Percentiles rank a stretch among this genome's conserved stretches.
These are phyloP conservation scores for Annona cherimola DNA, from an alignment of 164 flowering plant genomes.

Conservation along the genomic window DNA sequence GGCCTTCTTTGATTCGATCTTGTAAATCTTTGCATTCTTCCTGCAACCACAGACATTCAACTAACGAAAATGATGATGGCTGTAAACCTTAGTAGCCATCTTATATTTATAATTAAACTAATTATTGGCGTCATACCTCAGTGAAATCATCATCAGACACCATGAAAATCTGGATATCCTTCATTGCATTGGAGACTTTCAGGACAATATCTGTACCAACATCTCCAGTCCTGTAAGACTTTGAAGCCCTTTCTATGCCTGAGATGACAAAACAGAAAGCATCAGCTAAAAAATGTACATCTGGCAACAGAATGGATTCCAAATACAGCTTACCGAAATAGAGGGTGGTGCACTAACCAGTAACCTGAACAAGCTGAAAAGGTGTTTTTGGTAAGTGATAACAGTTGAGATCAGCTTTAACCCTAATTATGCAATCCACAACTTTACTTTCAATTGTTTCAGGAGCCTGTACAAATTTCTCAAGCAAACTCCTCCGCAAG, in stretches of 20 bases:
- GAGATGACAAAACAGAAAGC: constrained; percentile 6
- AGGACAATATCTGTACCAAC: constrained; percentile 25
- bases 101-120: too few relatives aligned
- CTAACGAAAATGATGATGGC: neutral
- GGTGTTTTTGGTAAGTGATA: constrained; percentile 28
- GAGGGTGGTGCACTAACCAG: constrained; percentile 29
- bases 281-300: neutral
- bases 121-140: constrained; percentile 34
- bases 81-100: neutral
- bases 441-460: constrained; percentile 54
- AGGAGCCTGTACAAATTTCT: constrained; percentile 36
- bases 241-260: constrained; percentile 37
- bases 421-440: constrained; percentile 56
- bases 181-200: constrained; percentile 28
- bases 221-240: constrained; percentile 11
- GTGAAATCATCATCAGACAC: constrained; percentile 59
- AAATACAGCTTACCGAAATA: neutral
- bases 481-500: constrained; percentile 50
- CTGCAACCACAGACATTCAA: constrained; percentile 33
- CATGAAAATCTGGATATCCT: constrained; percentile 28
- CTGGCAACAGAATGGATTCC: neutral
- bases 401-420: constrained; percentile 51
- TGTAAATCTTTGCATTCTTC: constrained; percentile 76
- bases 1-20: constrained; percentile 49
- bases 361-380: constrained; percentile 58